Percentiles rank a stretch among this genome's conserved stretches.
phyloP scores from a whole-genome alignment of 2,329 filamentous ascomycete species.

The Myriosclerotinia curreyana region DNA sequence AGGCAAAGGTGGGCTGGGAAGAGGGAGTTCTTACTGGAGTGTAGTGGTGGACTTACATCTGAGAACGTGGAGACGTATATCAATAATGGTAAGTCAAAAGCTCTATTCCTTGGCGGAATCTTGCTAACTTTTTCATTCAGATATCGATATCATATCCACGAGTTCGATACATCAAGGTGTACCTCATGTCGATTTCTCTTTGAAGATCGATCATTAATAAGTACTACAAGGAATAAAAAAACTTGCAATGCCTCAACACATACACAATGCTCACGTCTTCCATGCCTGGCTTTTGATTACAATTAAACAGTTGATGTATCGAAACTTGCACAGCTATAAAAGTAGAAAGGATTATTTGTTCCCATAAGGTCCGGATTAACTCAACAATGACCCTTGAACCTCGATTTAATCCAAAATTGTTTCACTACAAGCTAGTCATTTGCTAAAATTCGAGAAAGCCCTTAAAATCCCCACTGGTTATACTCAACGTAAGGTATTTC shows the following conservation, averaged over 20 bases:
- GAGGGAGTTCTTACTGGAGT: constrained; percentile 77
- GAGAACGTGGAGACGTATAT: constrained; percentile 82
- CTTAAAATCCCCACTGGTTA: not conserved
- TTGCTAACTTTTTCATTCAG: constrained; percentile 42
- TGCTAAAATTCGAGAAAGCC: not conserved
- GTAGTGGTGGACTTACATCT: constrained; percentile 83
- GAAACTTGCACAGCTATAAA: too few relatives aligned
- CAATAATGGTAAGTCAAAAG: constrained; percentile 58
- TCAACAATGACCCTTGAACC: not conserved
- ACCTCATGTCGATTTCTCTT: constrained; percentile 88
- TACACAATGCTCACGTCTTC: not conserved
- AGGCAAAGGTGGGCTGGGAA: constrained; percentile 78
- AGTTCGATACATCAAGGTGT: constrained; percentile 97
- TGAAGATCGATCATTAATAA: constrained; percentile 68
- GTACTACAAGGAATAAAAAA: not conserved
- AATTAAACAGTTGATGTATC: not conserved
- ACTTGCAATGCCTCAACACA: not conserved
- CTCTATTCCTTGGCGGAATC: too few relatives aligned
- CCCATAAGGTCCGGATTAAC: not conserved
- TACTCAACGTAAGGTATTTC: not conserved
- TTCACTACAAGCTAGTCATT: not conserved
- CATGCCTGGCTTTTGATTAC: not conserved
- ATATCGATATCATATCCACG: constrained; percentile 94
- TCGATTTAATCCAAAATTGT: not conserved
- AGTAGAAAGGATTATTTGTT: too few relatives aligned